These are phyloP conservation scores for Pseudognaphalium luteoalbum DNA, from an alignment of 129 eudicot genomes.

Conservation along the genomic window DNA sequence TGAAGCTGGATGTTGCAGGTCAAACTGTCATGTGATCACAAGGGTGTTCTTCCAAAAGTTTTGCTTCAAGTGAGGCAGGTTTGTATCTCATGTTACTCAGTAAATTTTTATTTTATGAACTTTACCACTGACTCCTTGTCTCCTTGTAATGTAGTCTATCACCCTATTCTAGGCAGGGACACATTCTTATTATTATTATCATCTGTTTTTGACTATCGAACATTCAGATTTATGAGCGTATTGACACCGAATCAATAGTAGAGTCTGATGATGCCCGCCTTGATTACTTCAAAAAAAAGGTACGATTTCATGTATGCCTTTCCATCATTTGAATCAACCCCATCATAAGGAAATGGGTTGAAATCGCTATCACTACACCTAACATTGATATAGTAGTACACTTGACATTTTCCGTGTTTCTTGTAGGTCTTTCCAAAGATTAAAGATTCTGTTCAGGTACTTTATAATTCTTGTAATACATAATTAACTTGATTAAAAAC, in stretches of 20 bases:
- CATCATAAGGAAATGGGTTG: neutral
- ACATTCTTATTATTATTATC: neutral
- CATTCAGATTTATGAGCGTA: constrained; percentile 74
- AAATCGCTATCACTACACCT: neutral
- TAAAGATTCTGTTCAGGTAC: constrained; percentile 91
- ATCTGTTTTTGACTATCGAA: constrained; percentile 7
- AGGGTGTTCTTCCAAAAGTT: constrained; percentile 91
- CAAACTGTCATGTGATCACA: constrained; percentile 62
- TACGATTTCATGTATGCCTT: constrained; percentile 16
- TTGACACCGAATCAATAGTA: constrained; percentile 57
- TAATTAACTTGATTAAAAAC: neutral
- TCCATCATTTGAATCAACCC: neutral
- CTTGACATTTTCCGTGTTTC: constrained; percentile 22
- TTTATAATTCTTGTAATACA: neutral
- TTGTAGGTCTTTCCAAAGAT: constrained; percentile 87
- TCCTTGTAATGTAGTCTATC: neutral
- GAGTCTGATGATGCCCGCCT: constrained; percentile 87
- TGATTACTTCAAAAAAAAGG: constrained; percentile 80
- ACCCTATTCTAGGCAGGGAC: neutral
- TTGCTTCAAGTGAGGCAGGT: constrained; percentile 82
- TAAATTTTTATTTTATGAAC: constrained; percentile 2
- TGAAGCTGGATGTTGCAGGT: constrained; percentile 48
- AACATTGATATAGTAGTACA: neutral
- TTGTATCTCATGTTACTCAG: constrained; percentile 14
- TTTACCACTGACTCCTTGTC: neutral